Conservation (phyloP, 2,329 filamentous ascomycete genomes). For the Phoma sp. region DNA sequence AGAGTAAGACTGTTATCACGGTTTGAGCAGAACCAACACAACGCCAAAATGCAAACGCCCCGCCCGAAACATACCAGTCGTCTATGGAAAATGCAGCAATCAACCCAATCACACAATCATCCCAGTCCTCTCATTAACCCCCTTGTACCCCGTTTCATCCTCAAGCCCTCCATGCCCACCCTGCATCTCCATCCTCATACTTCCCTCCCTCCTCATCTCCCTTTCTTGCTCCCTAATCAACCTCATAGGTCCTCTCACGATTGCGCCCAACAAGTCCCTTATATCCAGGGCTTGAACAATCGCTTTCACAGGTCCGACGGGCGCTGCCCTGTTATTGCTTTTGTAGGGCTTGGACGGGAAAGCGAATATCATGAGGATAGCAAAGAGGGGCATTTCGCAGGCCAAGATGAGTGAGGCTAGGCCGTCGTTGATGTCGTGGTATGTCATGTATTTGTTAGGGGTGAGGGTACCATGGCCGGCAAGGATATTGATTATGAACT, state of each 20-base stretch:
- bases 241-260: conserved; percentile 41
- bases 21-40: no score
- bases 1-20: no score
- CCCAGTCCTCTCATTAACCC: not conserved
- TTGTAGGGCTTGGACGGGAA: conserved; percentile 37
- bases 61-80: no score
- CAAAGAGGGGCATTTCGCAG: conserved; percentile 45
- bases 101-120: not conserved
- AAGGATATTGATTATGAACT: conserved; percentile 44
- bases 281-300: conserved; percentile 40
- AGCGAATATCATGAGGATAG: conserved; percentile 34
- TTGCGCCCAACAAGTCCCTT: conserved; percentile 35
- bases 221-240: conserved; percentile 39
- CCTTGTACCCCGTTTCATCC: not conserved
- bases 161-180: not conserved
- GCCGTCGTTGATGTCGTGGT: conserved; percentile 37
- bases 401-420: conserved; percentile 40
- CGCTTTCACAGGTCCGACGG: conserved; percentile 28
- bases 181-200: conserved; percentile 2
- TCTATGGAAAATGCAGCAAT: not conserved
- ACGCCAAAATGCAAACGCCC: no score
- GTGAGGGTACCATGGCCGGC: conserved; percentile 29
- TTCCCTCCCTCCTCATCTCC: conserved; percentile 20
- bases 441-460: conserved; percentile 38
- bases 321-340: conserved; percentile 15